Base-by-base conservation (phyloP, 2,329 filamentous ascomycete genomes). In the Diplodia seriata region DNA sequence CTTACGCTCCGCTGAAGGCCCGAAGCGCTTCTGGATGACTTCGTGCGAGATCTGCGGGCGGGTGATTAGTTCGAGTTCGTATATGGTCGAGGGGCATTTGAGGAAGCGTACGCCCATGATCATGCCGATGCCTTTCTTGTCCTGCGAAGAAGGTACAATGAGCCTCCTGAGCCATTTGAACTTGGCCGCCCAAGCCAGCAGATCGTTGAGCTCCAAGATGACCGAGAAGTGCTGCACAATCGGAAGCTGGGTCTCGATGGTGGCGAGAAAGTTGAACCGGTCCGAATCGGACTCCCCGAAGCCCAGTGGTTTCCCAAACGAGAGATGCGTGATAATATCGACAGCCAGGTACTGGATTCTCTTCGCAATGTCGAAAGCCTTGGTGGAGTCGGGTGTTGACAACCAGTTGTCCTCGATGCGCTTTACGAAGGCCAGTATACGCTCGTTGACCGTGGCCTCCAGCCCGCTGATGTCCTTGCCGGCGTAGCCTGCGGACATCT, bases 211-310 rank as follows among this genome's bases (percentile, higher is more conserved):
- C 55, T 59, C 55, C 11, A 59, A 14, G n/a, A 59, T 59, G 20
- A 59, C 23, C 36, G 55, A 59, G 55, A 59, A 59, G 29, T 36
- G 55, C 6, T 31, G 29, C 6, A 59, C 55, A 29, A 62, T 62
- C 15, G 57, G 57, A 23, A 62, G 20, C 40, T 62, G 57, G 5
- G 4, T 26, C 15, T 62, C 57, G 14, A 62, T 29, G 9, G 57
- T 62, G n/a, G 57, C 86, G 12, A 82, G 80, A 71, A 85, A 86
- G 61, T 80, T 80, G 70, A 82, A 83, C 0, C 82, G 76, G 68
- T 87, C 62, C 20, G n/a, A 4, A 70, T 87, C 82, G 4, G 77
- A 71, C 18, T 79, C 78, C 0, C 86, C 71, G 69, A 83, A 84
- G 14, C 85, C 84, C 68, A 86, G 85, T 0, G 80, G 73, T 57